Evolutionary conservation across 257 asterid genomes (phyloP).

Genomic region (Eustoma russellianum): DNA sequence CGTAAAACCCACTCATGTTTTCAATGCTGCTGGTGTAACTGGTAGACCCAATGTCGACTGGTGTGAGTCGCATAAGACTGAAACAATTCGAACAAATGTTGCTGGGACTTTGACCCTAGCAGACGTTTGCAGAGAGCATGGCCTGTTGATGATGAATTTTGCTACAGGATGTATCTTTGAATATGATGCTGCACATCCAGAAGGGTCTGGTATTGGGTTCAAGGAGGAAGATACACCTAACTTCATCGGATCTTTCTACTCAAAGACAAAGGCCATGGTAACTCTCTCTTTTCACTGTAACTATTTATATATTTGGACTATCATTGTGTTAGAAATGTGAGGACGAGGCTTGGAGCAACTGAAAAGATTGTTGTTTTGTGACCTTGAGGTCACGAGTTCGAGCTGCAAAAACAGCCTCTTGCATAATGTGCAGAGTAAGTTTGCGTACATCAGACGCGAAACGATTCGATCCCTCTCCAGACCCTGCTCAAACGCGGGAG

Average conservation of each 20-base stretch:
- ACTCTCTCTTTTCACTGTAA: constrained; percentile 5
- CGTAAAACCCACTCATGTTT: constrained; percentile 82
- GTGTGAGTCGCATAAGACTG: constrained; percentile 87
- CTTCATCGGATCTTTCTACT: constrained; percentile 83
- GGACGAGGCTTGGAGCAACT: too few species aligned
- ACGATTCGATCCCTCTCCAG: too few species aligned
- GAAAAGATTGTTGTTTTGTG: too few species aligned
- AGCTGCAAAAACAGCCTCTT: too few species aligned
- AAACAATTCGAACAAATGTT: constrained; percentile 83
- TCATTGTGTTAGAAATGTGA: not conserved
- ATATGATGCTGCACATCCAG: constrained; percentile 71
- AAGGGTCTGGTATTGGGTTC: constrained; percentile 86
- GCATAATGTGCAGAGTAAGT: too few species aligned
- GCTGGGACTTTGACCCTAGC: constrained; percentile 89
- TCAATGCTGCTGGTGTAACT: constrained; percentile 96
- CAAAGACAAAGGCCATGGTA: constrained; percentile 99
- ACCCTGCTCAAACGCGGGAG: too few species aligned
- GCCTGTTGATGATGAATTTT: constrained; percentile 62
- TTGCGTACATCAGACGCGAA: too few species aligned
- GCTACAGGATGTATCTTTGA: constrained; percentile 98
- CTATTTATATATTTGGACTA: too few species aligned
- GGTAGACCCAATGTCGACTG: constrained; percentile 99
- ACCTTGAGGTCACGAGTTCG: too few species aligned
- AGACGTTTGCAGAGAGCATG: constrained; percentile 75
- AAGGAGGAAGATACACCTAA: constrained; percentile 94